Base-by-base conservation (phyloP, 352 stramenopile genomes). In the Globisporangium perplexum region DNA sequence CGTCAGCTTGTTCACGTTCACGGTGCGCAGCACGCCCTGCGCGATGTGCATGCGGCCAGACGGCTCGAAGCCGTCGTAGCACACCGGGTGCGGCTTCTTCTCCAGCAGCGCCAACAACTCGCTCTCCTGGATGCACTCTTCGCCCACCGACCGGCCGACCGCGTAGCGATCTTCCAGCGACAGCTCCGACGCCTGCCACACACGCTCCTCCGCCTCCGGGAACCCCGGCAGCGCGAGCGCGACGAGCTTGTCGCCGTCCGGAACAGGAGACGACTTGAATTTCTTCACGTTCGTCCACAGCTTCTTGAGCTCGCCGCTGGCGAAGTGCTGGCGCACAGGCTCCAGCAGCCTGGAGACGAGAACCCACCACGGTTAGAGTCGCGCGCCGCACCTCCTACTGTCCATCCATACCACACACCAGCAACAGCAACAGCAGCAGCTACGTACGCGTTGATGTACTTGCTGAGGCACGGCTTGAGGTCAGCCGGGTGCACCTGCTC, bases 31-130 rank as follows among this genome's bases (percentile, higher is more conserved):
- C 22, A 98, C 88, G 48, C 94, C 94, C 72, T 99, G 97, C 23
- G 97, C 97, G 73, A 99, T 99, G 69, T 99, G 97, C 97, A 99
- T 99, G 46, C 97, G 94, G 30, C 97, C 97, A 12, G 86, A 98
- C 0, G 97, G 97, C 72, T 99, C 97, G 61, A 99, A 99, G 42
- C 97, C 97, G 65, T 99, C 97, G 77, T 99, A 99, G 59, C 87
- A 92, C 48, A 97, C 74, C 0, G 90, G 90, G 59, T 97, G 69
- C 8, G 62, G 53, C 72, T 97, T 97, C 61, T 96, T 96, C 60
- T 91, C 77, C 30, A 98, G 63, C 28, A 96, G 57, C 47, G 57
- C 66, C 35, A 66, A 65, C 17, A 98, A 64, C 43, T 98, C 90
- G 52, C 77, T 90, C 42, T 97, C 89, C 66, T 96, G 90, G 47